Conservation (phyloP, 352 stramenopile species). For the Phytophthora syringae region DNA sequence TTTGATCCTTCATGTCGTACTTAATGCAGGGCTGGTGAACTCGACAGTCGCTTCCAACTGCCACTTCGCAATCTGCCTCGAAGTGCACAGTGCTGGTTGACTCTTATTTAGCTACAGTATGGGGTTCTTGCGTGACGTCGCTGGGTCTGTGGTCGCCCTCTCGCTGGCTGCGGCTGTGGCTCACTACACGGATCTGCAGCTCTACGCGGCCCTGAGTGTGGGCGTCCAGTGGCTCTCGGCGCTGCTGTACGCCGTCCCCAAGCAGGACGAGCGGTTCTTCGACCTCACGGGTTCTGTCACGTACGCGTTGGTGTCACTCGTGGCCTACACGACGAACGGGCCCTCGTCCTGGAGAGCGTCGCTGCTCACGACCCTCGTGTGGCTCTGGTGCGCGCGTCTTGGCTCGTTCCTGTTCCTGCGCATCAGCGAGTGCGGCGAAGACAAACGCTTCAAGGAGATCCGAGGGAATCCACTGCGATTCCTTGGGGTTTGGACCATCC, state of each 20-base stretch:
- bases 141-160: constrained; percentile 44
- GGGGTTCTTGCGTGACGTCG: constrained; percentile 50
- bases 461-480: constrained; percentile 69
- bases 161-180: constrained; percentile 45
- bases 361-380: constrained; percentile 71
- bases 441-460: constrained; percentile 81
- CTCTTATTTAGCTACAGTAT: too few relatives aligned
- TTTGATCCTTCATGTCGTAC: neutral
- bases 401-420: constrained; percentile 82
- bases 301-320: constrained; percentile 63
- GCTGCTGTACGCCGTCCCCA: constrained; percentile 71
- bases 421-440: constrained; percentile 68
- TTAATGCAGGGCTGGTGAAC: neutral
- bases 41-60: neutral
- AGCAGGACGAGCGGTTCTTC: constrained; percentile 81
- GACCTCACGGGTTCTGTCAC: constrained; percentile 85
- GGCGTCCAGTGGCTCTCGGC: constrained; percentile 70
- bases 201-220: constrained; percentile 59
- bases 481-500: constrained; percentile 80
- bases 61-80: neutral
- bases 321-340: constrained; percentile 36
- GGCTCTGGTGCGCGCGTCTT: constrained; percentile 81
- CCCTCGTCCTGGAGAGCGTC: constrained; percentile 52
- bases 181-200: constrained; percentile 43
- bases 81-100: too few relatives aligned